Conservation (phyloP, 768 basidiomycete genomes). For the Guyanaporus albipodus region DNA sequence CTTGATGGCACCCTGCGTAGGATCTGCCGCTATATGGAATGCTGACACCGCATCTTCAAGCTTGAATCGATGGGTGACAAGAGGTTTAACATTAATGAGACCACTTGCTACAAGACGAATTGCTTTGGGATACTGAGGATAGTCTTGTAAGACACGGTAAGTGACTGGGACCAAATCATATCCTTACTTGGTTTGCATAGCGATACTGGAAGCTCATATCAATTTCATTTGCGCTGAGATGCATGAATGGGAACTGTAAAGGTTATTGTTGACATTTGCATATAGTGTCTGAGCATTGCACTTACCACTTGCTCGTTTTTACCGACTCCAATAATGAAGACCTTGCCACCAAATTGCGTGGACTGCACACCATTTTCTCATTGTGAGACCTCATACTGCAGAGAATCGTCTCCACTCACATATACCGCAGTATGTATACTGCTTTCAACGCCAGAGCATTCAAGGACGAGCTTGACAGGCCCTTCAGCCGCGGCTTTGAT, state of each 20-base stretch:
- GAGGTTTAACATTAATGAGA: conserved; percentile 67
- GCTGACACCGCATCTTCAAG: conserved; percentile 74
- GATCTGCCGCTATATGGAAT: conserved; percentile 73
- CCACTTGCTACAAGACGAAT: conserved; percentile 75
- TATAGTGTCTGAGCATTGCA: conserved; percentile 8
- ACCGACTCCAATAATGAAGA: conserved; percentile 69
- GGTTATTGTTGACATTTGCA: not conserved
- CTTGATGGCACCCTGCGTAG: conserved; percentile 63
- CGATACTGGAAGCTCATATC: conserved; percentile 68
- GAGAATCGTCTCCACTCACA: conserved; percentile 32
- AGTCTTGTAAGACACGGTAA: not conserved
- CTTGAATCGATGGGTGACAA: conserved; percentile 73
- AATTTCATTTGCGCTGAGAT: conserved; percentile 65
- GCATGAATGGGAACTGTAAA: conserved; percentile 65
- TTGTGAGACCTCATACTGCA: not conserved
- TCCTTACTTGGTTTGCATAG: conserved; percentile 55
- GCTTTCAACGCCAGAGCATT: conserved; percentile 63
- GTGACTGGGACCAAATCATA: not conserved
- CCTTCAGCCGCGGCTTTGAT: conserved; percentile 51
- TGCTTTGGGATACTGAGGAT: conserved; percentile 71
- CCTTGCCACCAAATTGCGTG: conserved; percentile 61
- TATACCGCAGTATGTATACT: conserved; percentile 58
- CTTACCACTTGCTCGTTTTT: conserved; percentile 57
- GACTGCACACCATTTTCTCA: conserved; percentile 37
- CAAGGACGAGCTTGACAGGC: conserved; percentile 49